Evolutionary conservation across 2,329 filamentous ascomycete species (phyloP), one percentile per base, ranked within the genome.

Genomic region (Tolypocladium sp.): DNA sequence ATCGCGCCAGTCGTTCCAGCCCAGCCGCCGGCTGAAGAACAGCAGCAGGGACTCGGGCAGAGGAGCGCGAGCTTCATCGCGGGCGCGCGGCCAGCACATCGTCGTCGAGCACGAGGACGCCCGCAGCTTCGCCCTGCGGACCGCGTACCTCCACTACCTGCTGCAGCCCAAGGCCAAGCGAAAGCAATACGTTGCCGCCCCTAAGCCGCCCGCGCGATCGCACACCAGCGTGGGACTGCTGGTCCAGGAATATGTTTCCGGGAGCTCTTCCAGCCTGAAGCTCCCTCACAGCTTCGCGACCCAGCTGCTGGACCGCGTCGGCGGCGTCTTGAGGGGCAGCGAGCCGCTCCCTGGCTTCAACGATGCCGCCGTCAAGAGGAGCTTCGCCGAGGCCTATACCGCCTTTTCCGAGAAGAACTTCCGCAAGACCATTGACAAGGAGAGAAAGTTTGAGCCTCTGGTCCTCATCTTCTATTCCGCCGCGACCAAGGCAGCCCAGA

Each of bases 381-480:
- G 91, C 2, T 99, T 99, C 76, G 94, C 91, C 58, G 90, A 91
- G 64, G 96, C 96, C 63, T 88, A 97, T 71, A 97, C 93, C 60
- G 89, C 91, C 59, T 90, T 99, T 72, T 97, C 93, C 66, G 91
- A 95, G 63, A 87, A 87, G 62, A 86, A 85, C 53, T 97, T 97
- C 69, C 88, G 91, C 65, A 95, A 92, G 76, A 88, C 87, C 60
- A 91, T 97, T 79, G 92, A 97, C 70, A 96, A 96, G 75, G 93
- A 97, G 73, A 85, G 93, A 63, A 88, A 93, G 69, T 88, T 96
- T 27, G 94, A 99, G 74, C 92, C 96, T 63, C 77, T 97, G 57
- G 86, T 99, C 57, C 81, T 99, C 65, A 97, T 97, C 63, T 97
- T 99, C 79, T 97, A 95, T 75, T 95, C 92, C 1, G 89, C 91